These are phyloP conservation scores for Pittosporum tobira DNA, from an alignment of 129 eudicot genomes.

Conservation along the genomic window DNA sequence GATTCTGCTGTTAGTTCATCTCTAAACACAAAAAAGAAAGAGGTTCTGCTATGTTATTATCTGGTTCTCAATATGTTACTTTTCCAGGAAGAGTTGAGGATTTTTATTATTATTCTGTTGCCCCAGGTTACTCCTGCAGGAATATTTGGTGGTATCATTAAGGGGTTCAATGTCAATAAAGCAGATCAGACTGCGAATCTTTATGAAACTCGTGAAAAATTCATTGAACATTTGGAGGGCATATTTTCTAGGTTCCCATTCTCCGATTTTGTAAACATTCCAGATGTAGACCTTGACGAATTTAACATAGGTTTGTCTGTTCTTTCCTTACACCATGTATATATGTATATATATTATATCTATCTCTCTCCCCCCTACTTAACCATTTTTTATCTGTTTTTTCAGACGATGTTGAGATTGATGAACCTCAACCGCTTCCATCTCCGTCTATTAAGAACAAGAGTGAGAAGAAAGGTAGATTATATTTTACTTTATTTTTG, in stretches of 20 bases:
- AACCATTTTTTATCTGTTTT: slow-evolving; percentile 11
- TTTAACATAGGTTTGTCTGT: slow-evolving; percentile 52
- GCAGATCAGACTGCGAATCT: slow-evolving; percentile 26
- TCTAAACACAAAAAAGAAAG: slow-evolving; percentile 45
- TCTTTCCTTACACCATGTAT: slow-evolving; percentile 16
- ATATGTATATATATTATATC: slow-evolving; percentile 9
- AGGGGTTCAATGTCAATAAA: slow-evolving; percentile 60
- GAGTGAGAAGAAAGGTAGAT: slow-evolving; percentile 38
- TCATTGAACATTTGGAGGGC: slow-evolving; percentile 51
- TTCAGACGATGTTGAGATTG: slow-evolving; percentile 64
- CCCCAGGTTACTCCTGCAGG: slow-evolving; percentile 45
- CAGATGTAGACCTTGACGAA: slow-evolving; percentile 35
- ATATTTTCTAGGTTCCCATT: slow-evolving; percentile 75
- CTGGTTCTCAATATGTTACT: slow-evolving; percentile 4
- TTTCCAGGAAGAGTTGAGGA: slow-evolving; percentile 12
- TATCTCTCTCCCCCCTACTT: background rate
- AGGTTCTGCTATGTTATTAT: slow-evolving; percentile 34
- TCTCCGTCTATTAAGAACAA: slow-evolving; percentile 25
- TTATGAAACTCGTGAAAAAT: slow-evolving; percentile 38
- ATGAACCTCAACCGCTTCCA: slow-evolving; percentile 43
- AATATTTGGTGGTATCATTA: slow-evolving; percentile 54
- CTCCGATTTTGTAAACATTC: slow-evolving; percentile 36
- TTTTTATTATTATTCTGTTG: slow-evolving; percentile 12
- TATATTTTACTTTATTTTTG: background rate
- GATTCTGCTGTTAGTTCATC: slow-evolving; percentile 42